Evolutionary conservation across 163 green algal genomes (phyloP).

Genomic region (Trebouxia gelatinosa): DNA sequence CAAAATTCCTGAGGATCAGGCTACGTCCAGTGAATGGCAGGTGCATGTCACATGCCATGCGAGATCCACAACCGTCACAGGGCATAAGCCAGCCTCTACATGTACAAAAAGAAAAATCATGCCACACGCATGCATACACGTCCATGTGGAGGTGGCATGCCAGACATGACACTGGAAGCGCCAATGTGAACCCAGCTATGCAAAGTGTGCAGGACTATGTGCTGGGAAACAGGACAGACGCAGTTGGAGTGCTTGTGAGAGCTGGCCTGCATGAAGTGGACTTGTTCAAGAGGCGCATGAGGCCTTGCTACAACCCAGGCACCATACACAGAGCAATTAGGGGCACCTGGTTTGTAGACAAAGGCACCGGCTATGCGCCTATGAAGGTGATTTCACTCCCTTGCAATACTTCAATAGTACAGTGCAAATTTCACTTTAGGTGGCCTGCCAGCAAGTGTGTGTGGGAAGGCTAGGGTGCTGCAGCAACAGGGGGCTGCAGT

Average conservation of each 20-base stretch:
- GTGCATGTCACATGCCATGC: neutral
- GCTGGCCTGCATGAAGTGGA: slow-evolving; percentile 56
- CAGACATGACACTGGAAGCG: neutral
- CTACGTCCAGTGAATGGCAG: slow-evolving; percentile 29
- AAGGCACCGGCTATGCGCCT: slow-evolving; percentile 51
- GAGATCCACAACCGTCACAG: no score
- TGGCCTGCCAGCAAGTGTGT: no score
- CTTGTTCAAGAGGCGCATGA: slow-evolving; percentile 48
- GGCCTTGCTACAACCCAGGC: slow-evolving; percentile 55
- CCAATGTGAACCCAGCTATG: no score
- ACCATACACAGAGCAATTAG: slow-evolving; percentile 50
- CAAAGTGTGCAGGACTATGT: slow-evolving; percentile 34
- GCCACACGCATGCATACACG: no score
- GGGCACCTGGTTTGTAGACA: slow-evolving; percentile 67
- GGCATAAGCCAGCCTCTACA: no score
- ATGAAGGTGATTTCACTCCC: slow-evolving; percentile 43
- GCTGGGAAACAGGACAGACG: neutral
- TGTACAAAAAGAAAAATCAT: no score
- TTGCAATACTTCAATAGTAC: no score
- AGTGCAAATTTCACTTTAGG: no score
- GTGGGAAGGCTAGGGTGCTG: no score
- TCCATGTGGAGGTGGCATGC: neutral
- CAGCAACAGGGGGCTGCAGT: no score
- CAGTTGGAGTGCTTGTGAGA: slow-evolving; percentile 43
- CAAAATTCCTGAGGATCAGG: slow-evolving; percentile 19